Evolutionary conservation across 352 stramenopile species (phyloP).

Genomic region (Pythium aphanidermatum): DNA sequence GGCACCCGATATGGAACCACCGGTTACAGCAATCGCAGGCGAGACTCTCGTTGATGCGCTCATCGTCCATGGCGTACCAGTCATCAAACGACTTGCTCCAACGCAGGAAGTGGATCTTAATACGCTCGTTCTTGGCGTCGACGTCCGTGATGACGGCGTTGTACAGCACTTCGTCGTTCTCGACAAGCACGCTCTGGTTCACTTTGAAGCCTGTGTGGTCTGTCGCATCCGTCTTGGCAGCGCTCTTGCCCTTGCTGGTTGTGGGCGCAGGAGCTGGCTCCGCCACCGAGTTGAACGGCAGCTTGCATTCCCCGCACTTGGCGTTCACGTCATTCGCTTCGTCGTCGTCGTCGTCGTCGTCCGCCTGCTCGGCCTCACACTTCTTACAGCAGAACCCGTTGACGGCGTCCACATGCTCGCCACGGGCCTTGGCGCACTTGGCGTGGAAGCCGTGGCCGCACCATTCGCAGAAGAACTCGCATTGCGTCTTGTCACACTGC

Average conservation of each 20-base stretch:
- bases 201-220: constrained; percentile 53
- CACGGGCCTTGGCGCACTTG: constrained; percentile 47
- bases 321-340: constrained; percentile 56
- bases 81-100: constrained; percentile 87
- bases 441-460: constrained; percentile 76
- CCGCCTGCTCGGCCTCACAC: constrained; percentile 61
- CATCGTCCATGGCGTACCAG: constrained; percentile 87
- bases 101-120: constrained; percentile 84
- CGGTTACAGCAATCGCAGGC: constrained; percentile 85
- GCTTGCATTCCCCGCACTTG: constrained; percentile 53
- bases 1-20: constrained; percentile 84
- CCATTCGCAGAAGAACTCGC: constrained; percentile 83
- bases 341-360: constrained; percentile 43
- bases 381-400: constrained; percentile 74
- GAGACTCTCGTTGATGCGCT: constrained; percentile 86
- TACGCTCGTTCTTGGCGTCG: constrained; percentile 57
- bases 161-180: constrained; percentile 85
- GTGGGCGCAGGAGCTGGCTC: constrained; percentile 3
- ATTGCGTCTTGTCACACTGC: constrained; percentile 46
- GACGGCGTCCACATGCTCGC: constrained; percentile 43
- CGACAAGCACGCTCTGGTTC: constrained; percentile 78
- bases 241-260: constrained; percentile 7
- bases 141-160: constrained; percentile 82
- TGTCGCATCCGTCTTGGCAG: constrained; percentile 11
- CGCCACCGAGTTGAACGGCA: constrained; percentile 40